Percentiles rank a stretch among this genome's conserved stretches.
These are phyloP conservation scores for Madurella mycetomatis DNA, from an alignment of 2,329 filamentous ascomycete species.

Conservation along the genomic window DNA sequence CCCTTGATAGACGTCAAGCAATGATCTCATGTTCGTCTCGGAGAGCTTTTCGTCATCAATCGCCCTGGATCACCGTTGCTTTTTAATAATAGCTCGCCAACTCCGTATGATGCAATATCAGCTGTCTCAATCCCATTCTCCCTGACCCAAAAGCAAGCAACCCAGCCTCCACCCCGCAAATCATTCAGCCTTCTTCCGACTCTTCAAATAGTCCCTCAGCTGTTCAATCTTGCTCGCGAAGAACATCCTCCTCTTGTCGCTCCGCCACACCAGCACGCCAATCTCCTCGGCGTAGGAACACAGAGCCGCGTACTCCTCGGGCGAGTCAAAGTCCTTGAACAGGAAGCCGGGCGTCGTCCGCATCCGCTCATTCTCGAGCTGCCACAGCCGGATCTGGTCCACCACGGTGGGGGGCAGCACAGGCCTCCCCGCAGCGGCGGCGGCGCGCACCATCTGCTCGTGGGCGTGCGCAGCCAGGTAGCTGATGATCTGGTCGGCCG, in stretches of 20 bases:
- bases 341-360: constrained; percentile 77
- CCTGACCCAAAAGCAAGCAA: not conserved
- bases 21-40: no score
- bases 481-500: constrained; percentile 87
- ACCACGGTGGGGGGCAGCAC: constrained; percentile 92
- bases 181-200: constrained; percentile 50
- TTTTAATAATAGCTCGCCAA: no score
- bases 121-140: not conserved
- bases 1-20: no score
- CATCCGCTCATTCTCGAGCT: constrained; percentile 94
- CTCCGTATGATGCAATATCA: not conserved
- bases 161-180: not conserved
- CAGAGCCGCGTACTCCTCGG: constrained; percentile 65
- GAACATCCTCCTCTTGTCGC: constrained; percentile 73
- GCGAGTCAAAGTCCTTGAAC: constrained; percentile 79
- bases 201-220: constrained; percentile 73
- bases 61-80: no score
- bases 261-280: constrained; percentile 85
- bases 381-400: constrained; percentile 96
- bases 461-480: constrained; percentile 92
- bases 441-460: constrained; percentile 78
- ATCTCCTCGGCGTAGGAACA: constrained; percentile 81
- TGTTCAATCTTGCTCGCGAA: constrained; percentile 92
- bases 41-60: no score
- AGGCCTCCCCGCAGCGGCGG: constrained; percentile 55